phyloP scores from a whole-genome alignment of 2,329 filamentous ascomycete genomes.

The Pseudogymnoascus sp. region DNA sequence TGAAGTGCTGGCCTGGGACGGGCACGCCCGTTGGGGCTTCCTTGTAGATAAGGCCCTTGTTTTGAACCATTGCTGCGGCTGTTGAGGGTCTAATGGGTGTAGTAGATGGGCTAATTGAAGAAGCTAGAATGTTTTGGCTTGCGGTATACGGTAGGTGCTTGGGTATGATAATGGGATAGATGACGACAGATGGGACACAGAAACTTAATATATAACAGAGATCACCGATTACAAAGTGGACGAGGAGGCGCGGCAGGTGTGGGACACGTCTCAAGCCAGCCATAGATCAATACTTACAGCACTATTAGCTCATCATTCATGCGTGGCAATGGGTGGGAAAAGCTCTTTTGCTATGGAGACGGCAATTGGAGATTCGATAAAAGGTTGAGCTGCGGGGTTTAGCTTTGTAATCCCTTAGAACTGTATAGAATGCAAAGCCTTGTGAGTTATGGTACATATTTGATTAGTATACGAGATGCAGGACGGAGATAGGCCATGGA shows the following conservation, averaged over 20 bases:
- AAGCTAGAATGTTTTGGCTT: background rate
- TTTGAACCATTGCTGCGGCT: conserved; percentile 40
- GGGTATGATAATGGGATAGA: background rate
- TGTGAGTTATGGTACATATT: background rate
- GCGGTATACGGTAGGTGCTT: background rate
- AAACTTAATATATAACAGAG: background rate
- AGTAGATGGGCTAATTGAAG: background rate
- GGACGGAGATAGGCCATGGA: background rate
- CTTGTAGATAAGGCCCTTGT: conserved; percentile 72
- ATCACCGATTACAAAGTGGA: background rate
- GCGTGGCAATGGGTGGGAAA: background rate
- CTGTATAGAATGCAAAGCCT: background rate
- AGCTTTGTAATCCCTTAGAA: background rate
- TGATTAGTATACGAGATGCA: background rate
- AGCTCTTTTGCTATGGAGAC: background rate
- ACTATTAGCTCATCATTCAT: background rate
- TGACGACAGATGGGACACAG: background rate
- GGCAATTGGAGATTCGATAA: background rate
- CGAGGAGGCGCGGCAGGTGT: background rate
- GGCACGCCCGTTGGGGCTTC: conserved; percentile 59
- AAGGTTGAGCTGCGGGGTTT: background rate
- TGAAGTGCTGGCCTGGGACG: conserved; percentile 62
- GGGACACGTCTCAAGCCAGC: background rate
- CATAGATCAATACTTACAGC: background rate
- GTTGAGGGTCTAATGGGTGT: background rate